Conservation (phyloP, 176 grass and related monocot genomes). For the Oryza brachyantha region DNA sequence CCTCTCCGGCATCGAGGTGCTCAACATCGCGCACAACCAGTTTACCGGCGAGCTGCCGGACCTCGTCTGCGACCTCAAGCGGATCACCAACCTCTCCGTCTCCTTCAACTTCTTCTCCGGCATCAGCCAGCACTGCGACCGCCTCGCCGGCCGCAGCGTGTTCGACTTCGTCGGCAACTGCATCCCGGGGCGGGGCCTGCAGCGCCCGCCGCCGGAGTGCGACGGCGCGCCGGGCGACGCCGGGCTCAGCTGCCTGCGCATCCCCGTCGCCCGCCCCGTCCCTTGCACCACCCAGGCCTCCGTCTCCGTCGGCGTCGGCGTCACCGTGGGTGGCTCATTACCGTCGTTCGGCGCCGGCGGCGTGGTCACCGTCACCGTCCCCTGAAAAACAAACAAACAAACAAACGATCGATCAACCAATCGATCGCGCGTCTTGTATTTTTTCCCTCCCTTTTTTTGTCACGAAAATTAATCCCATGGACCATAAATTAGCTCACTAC, state of each 20-base stretch:
- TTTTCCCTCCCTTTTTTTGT: neutral
- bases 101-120: slow-evolving; percentile 92
- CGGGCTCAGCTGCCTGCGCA: slow-evolving; percentile 70
- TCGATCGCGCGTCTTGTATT: neutral
- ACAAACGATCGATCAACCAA: neutral
- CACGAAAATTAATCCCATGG: neutral
- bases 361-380: slow-evolving; percentile 44
- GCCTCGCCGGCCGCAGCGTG: slow-evolving; percentile 41
- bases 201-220: slow-evolving; percentile 80
- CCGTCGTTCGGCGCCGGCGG: slow-evolving; percentile 40
- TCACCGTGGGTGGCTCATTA: slow-evolving; percentile 11
- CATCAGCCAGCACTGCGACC: slow-evolving; percentile 62
- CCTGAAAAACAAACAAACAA: too few species aligned
- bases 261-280: slow-evolving; percentile 35
- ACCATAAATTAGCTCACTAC: neutral
- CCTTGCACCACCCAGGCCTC: slow-evolving; percentile 38
- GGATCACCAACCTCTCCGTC: slow-evolving; percentile 74
- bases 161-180: slow-evolving; percentile 92
- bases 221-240: slow-evolving; percentile 37
- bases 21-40: slow-evolving; percentile 95
- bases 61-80: slow-evolving; percentile 68
- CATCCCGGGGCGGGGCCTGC: slow-evolving; percentile 65
- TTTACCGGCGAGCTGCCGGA: slow-evolving; percentile 69
- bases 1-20: slow-evolving; percentile 72
- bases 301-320: slow-evolving; percentile 50